Base-by-base conservation (phyloP, 2,329 filamentous ascomycete species). In the Myriosclerotinia curreyana region DNA sequence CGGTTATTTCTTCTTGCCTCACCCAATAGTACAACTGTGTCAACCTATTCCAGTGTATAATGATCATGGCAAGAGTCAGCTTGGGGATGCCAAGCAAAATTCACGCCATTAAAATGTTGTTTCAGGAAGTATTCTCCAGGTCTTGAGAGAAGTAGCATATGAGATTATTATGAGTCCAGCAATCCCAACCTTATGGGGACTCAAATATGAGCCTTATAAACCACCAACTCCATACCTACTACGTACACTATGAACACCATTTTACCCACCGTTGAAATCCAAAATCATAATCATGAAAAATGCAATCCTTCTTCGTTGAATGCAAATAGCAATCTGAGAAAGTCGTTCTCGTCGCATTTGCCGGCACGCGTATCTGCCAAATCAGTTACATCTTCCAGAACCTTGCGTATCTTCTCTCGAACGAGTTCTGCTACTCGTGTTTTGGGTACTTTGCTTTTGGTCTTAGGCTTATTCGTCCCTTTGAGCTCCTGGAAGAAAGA, bases 301-400 rank as follows among this genome's bases (percentile, higher is more conserved):
- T 97, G 94, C 66, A 98, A 94, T 36, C 92, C 92, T 75, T 96
- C 91, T 69, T 91, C 86, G 75, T 97, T 96, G 77, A 97, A 96
- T 2, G 90, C 89, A 70, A 81, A 83, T 48, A 96, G 77, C 69
- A 97, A 76, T 70, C 87, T 88, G 74, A 99, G 78, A 74, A 97
- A 98, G 72, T 96, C 93, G 60, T 90, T 93, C 78, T 98, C 92
- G 73, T 97, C 92, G 73, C 92, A 96, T 80, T 95, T 88, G 66
- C 91, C 84, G 14, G 93, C 85, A 69, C 94, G 82, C 79, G 90
- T 91, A 66, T 96, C 91, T 3, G 87, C 88, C 62, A 98, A 80
- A 55, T 86, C 84, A 0, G 93, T 96, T 64, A 89, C 87, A 68
- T 89, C 85, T 74, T 94, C 89, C 25, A 98, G 81, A 25, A 97